Conservation (phyloP, 2,329 filamentous ascomycete species). For the Leptographium procerum region DNA sequence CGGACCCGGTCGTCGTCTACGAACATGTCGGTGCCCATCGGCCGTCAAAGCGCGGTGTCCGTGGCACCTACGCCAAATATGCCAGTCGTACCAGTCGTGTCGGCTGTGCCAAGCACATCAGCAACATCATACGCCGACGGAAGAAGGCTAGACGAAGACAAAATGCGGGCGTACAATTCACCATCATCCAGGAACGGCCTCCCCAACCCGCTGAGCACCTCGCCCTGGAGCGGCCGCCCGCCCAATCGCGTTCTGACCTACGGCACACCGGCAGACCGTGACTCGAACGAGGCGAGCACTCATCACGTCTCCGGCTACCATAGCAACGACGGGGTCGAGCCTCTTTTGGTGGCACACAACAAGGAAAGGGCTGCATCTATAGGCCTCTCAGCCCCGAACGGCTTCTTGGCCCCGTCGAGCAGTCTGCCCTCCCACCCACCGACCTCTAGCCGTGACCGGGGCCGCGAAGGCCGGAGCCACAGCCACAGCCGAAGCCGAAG, state of each 20-base stretch:
- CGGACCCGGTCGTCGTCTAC: constrained; percentile 7
- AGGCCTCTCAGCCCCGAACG: not conserved
- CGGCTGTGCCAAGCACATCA: not conserved
- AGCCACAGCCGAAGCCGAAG: not conserved
- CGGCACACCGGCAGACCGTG: not conserved
- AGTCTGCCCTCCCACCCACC: constrained; percentile 2
- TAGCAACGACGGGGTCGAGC: not conserved
- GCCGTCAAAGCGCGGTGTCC: not conserved
- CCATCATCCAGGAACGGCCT: not conserved
- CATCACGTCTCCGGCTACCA: not conserved
- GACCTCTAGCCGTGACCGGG: not conserved
- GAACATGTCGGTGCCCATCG: not conserved
- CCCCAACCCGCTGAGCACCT: not conserved
- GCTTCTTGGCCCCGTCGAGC: not conserved
- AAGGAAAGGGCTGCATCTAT: not conserved
- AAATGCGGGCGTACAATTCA: not conserved
- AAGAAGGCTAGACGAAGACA: not conserved
- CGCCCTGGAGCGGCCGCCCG: constrained; percentile 1
- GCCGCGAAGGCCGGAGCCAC: not conserved
- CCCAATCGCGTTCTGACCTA: constrained; percentile 6
- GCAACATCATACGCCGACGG: not conserved
- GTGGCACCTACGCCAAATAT: not conserved
- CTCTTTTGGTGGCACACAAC: not conserved
- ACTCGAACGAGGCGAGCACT: not conserved
- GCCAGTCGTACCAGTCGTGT: not conserved